These are phyloP conservation scores for Trametes punicea DNA, from an alignment of 768 basidiomycete genomes.

Conservation along the genomic window DNA sequence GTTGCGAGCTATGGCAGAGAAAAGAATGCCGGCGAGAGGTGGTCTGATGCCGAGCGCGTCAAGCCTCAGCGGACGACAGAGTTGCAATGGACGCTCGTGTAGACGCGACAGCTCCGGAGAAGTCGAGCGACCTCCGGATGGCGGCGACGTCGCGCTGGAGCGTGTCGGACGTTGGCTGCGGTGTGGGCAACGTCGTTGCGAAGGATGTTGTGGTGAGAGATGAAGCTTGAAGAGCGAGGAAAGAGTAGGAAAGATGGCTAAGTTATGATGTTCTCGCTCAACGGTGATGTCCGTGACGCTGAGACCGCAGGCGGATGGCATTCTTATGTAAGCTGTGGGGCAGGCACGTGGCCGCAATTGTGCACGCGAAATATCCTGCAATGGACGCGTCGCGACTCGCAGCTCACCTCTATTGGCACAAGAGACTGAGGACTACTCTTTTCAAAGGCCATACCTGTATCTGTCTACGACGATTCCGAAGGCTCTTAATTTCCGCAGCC, in stretches of 20 bases:
- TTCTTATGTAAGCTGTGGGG: slow-evolving; percentile 10
- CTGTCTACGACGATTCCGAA: neutral
- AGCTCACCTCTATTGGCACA: neutral
- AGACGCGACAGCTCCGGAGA: neutral
- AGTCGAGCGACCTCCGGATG: neutral
- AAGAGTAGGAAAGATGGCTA: slow-evolving; percentile 4
- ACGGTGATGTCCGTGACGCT: neutral
- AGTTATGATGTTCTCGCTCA: neutral
- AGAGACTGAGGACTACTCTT: too few species aligned
- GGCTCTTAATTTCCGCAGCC: neutral
- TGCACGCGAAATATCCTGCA: neutral
- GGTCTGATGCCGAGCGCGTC: slow-evolving; percentile 3
- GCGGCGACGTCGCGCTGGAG: neutral
- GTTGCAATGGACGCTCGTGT: neutral
- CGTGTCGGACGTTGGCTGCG: neutral
- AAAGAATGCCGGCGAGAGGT: neutral
- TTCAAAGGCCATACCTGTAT: neutral
- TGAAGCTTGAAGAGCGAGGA: neutral
- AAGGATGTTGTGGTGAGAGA: neutral
- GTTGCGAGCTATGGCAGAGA: neutral
- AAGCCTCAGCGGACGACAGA: neutral
- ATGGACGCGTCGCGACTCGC: slow-evolving; percentile 7
- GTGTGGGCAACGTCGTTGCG: neutral
- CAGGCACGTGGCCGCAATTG: slow-evolving; percentile 3
- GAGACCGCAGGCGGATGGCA: slow-evolving; percentile 6